Evolutionary conservation across 2,329 filamentous ascomycete genomes (phyloP).

Genomic region (Colletotrichum chlorophyti): DNA sequence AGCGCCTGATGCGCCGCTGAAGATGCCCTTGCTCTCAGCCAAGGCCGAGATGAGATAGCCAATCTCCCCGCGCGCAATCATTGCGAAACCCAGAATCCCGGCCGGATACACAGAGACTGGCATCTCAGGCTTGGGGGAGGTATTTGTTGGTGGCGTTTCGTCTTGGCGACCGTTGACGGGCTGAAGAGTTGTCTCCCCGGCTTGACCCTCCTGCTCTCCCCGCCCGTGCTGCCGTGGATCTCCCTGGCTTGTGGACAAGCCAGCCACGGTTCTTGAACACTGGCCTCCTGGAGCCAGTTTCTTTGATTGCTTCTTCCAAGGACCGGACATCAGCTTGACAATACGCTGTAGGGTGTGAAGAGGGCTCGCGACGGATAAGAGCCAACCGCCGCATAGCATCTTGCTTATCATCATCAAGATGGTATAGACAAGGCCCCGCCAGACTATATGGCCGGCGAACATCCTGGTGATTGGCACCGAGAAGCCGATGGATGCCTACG

Average conservation of each 20-base stretch:
- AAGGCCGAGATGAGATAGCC: constrained; percentile 78
- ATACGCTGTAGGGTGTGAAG: constrained; percentile 4
- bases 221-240: not conserved
- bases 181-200: not conserved
- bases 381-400: constrained; percentile 65
- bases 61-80: constrained; percentile 82
- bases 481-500: constrained; percentile 71
- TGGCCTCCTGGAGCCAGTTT: constrained; percentile 18
- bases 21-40: constrained; percentile 61
- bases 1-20: constrained; percentile 32
- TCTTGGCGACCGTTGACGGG: constrained; percentile 26
- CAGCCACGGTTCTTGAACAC: not conserved
- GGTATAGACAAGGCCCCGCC: constrained; percentile 77
- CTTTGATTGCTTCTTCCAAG: not conserved
- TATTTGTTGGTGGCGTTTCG: constrained; percentile 17
- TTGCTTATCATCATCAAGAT: constrained; percentile 73
- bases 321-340: not conserved
- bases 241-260: not conserved
- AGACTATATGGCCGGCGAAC: constrained; percentile 69
- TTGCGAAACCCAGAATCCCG: constrained; percentile 68
- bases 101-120: constrained; percentile 72
- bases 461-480: constrained; percentile 77
- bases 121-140: constrained; percentile 42
- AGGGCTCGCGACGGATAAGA: constrained; percentile 47
- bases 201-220: not conserved